phyloP scores from a whole-genome alignment of 495 filamentous ascomycete species.

The Neurospora sp. region DNA sequence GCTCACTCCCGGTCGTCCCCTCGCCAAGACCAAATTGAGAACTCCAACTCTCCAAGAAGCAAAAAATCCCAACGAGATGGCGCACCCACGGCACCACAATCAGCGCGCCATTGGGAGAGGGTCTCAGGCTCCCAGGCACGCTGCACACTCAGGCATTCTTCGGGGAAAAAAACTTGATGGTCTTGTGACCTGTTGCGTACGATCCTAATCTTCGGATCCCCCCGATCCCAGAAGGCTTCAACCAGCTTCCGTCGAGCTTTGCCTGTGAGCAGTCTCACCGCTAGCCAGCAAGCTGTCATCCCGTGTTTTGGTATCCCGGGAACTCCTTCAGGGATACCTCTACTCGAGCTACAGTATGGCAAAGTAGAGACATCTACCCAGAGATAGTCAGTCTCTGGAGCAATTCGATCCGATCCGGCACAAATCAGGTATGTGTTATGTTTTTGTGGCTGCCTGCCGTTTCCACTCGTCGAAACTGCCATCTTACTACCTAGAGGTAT shows the following conservation, averaged over 20 bases:
- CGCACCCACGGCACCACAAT: neutral
- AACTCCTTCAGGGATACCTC: neutral
- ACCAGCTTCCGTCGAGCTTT: neutral
- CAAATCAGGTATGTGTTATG: neutral
- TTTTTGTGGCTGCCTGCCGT: neutral
- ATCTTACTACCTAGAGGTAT: neutral
- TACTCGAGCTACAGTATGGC: neutral
- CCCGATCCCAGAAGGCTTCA: neutral
- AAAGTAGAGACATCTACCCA: neutral
- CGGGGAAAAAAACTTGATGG: conserved; percentile 7
- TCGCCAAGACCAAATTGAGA: neutral
- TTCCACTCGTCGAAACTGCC: neutral
- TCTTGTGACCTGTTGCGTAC: conserved; percentile 11
- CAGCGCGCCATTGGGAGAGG: neutral
- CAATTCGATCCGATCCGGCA: neutral
- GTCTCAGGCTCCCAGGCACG: conserved; percentile 1
- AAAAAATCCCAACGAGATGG: neutral
- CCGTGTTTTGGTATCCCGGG: neutral
- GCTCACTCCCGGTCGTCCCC: neutral
- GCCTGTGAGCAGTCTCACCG: conserved; percentile 4
- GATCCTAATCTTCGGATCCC: conserved; percentile 8
- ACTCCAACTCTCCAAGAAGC: neutral
- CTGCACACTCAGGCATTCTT: neutral
- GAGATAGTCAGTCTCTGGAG: neutral
- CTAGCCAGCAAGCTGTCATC: neutral